Evolutionary conservation across 2,329 filamentous ascomycete genomes (phyloP).

Genomic region (Nannizziopsis barbatae): DNA sequence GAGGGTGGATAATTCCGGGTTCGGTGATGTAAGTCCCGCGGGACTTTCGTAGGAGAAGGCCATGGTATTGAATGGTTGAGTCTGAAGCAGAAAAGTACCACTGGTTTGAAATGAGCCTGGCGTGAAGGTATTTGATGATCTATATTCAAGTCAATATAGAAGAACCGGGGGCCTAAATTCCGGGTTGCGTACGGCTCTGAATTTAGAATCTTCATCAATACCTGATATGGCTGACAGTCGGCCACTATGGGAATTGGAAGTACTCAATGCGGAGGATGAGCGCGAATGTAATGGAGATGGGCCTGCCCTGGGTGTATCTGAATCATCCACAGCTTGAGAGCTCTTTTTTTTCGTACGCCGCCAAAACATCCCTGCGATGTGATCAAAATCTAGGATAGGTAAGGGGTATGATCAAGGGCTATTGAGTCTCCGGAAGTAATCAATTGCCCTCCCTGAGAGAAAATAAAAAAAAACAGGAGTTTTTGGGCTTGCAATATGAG

Average conservation of each 20-base stretch:
- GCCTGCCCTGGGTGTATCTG: constrained; percentile 9
- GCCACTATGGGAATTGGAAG: constrained; percentile 13
- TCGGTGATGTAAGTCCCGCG: constrained; percentile 35
- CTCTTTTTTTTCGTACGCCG: constrained; percentile 6
- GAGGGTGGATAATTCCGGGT: constrained; percentile 30
- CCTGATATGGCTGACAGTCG: constrained; percentile 12
- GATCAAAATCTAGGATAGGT: constrained; percentile 3
- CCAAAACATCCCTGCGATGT: constrained; percentile 16
- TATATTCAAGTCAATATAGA: constrained; percentile 10
- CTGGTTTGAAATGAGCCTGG: constrained; percentile 21
- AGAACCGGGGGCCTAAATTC: not conserved
- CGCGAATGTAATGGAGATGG: constrained; percentile 15
- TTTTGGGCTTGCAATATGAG: not conserved
- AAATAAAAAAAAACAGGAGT: not conserved
- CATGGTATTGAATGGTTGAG: constrained; percentile 18
- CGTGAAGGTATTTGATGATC: constrained; percentile 24
- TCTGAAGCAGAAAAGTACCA: constrained; percentile 18
- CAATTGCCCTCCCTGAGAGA: not conserved
- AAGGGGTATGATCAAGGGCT: not conserved
- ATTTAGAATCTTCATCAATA: constrained; percentile 22
- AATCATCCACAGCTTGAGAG: constrained; percentile 1
- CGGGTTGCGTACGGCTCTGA: constrained; percentile 18
- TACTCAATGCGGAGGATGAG: constrained; percentile 7
- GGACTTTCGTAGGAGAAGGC: constrained; percentile 32
- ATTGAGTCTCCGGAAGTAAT: not conserved